phyloP scores from a whole-genome alignment of 1,139 yeast genomes.

The Magnusiomyces fungicola region DNA sequence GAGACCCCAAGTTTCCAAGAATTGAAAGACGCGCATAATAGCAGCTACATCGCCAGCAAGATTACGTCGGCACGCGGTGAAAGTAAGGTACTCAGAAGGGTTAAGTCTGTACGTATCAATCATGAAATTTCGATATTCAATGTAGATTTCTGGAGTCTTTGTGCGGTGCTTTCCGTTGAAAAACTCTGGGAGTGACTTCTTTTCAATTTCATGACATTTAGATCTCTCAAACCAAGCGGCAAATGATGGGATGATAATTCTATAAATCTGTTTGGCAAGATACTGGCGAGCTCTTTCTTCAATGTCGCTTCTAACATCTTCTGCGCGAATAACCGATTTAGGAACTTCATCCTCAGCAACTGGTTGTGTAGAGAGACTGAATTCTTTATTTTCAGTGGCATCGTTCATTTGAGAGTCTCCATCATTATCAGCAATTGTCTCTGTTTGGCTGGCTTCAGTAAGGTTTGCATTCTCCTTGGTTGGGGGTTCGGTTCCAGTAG shows the following conservation, averaged over 20 bases:
- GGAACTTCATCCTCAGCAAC: background rate
- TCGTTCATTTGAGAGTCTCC: slow-evolving; percentile 52
- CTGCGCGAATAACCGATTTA: background rate
- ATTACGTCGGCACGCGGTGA: slow-evolving; percentile 91
- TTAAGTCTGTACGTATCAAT: slow-evolving; percentile 84
- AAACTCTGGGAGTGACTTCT: slow-evolving; percentile 83
- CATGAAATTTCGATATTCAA: slow-evolving; percentile 89
- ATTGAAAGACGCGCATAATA: slow-evolving; percentile 80
- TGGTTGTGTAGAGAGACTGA: background rate
- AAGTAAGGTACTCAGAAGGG: slow-evolving; percentile 87
- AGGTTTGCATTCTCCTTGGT: background rate
- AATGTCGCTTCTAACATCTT: slow-evolving; percentile 10
- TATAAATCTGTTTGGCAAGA: slow-evolving; percentile 62
- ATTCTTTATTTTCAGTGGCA: background rate
- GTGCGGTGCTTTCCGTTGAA: slow-evolving; percentile 68
- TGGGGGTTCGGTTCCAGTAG: background rate
- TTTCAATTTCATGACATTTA: slow-evolving; percentile 56
- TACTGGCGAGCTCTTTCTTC: slow-evolving; percentile 26
- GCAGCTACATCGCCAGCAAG: slow-evolving; percentile 96
- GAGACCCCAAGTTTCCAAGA: slow-evolving; percentile 91
- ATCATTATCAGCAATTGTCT: slow-evolving; percentile 21
- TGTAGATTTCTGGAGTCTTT: slow-evolving; percentile 83
- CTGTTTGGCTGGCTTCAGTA: background rate
- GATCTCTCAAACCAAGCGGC: slow-evolving; percentile 83
- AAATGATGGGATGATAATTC: slow-evolving; percentile 89